Conservation (phyloP, 306 rosid species). For the Vigna unguiculata region DNA sequence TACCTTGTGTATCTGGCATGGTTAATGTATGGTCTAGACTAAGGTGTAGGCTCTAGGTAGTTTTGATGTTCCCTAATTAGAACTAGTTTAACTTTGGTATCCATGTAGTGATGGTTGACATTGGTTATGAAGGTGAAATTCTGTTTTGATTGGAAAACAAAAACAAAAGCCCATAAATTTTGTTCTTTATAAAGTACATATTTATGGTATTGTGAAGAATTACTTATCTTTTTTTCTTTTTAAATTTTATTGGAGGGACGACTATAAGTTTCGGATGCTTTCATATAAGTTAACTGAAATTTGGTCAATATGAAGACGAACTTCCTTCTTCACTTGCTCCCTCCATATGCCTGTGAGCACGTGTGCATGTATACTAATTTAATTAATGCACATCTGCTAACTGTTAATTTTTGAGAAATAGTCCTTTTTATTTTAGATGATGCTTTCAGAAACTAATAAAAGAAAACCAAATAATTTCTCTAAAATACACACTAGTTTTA, state of each 20-base stretch:
- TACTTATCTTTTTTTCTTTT: not conserved
- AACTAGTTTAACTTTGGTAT: not conserved
- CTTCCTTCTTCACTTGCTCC: conserved; percentile 15
- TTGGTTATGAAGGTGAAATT: not conserved
- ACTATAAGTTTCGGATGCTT: conserved; percentile 12
- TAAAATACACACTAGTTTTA: not conserved
- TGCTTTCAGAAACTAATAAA: not conserved
- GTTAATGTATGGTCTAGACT: not conserved
- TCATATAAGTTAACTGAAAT: conserved; percentile 15
- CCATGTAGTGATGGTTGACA: not conserved
- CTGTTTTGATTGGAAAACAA: not conserved
- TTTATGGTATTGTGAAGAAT: no score
- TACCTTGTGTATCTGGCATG: not conserved
- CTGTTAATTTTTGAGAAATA: not conserved
- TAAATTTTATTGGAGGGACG: conserved; percentile 22
- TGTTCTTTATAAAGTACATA: not conserved
- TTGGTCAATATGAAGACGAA: not conserved
- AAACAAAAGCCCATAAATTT: not conserved
- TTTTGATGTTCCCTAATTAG: not conserved
- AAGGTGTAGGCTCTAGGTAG: not conserved
- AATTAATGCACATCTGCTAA: not conserved
- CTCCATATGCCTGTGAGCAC: not conserved
- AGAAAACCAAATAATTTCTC: not conserved
- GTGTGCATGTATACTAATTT: not conserved
- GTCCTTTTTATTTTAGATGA: not conserved